A percentile compares a stretch with the other conserved stretches of the same genome.
Conservation (phyloP, 129 eudicot species). For the Kitagawia praeruptora region DNA sequence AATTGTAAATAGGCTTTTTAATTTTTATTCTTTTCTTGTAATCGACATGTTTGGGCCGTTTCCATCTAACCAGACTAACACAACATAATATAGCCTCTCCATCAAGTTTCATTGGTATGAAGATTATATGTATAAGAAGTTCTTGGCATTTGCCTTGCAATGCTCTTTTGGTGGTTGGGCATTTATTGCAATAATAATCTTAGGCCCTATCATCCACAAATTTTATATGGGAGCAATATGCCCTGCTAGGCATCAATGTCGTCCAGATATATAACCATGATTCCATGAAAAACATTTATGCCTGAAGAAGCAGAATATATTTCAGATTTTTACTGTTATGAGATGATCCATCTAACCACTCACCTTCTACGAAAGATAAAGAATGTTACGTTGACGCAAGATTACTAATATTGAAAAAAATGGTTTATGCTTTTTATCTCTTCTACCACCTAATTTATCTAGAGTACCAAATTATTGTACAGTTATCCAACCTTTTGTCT, state of each 20-base stretch:
- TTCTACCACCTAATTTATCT: not conserved
- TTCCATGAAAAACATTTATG: not conserved
- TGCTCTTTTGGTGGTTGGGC: not conserved
- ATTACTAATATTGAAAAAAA: not conserved
- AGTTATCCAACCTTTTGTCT: not conserved
- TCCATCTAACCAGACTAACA: not conserved
- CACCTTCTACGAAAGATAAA: not conserved
- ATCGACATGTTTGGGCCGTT: not conserved
- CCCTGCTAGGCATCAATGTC: not conserved
- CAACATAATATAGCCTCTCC: not conserved
- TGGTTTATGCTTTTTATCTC: not conserved
- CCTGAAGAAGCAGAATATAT: not conserved
- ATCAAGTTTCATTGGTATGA: not conserved
- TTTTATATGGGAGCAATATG: not conserved
- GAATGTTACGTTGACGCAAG: not conserved
- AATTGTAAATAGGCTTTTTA: not conserved
- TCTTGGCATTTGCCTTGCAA: not conserved
- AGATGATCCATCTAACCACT: not conserved
- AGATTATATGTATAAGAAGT: not conserved
- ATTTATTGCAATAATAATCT: not conserved
- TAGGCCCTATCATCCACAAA: not conserved
- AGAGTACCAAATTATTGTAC: not conserved
- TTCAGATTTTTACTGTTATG: not conserved
- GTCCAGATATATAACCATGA: not conserved
- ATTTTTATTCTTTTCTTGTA: not conserved